phyloP scores from a whole-genome alignment of 306 rosid genomes.

The Hippophae rhamnoides region DNA sequence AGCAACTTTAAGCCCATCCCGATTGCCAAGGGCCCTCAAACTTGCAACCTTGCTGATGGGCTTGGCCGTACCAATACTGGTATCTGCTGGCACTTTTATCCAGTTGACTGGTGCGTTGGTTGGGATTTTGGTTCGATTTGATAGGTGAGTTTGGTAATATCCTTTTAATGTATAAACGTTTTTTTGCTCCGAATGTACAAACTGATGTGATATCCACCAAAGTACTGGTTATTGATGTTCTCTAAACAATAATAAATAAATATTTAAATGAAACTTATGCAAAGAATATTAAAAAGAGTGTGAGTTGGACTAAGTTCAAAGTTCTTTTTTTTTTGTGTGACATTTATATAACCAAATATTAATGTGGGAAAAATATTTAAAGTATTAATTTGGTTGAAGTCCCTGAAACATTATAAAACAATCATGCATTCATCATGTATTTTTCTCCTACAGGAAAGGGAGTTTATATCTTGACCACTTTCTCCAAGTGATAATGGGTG shows the following conservation, averaged over 20 bases:
- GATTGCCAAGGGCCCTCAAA: slow-evolving; percentile 85
- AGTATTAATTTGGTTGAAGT: too few relatives aligned
- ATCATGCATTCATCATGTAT: too few relatives aligned
- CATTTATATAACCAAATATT: too few relatives aligned
- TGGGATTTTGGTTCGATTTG: slow-evolving; percentile 72
- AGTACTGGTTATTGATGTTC: background rate
- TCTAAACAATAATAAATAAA: background rate
- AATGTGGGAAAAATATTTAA: too few relatives aligned
- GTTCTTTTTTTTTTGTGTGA: too few relatives aligned
- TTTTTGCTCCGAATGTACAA: background rate
- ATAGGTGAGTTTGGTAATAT: slow-evolving; percentile 44
- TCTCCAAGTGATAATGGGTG: background rate
- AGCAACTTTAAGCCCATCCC: slow-evolving; percentile 72
- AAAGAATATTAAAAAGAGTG: background rate
- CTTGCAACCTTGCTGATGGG: slow-evolving; percentile 74
- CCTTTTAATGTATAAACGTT: background rate
- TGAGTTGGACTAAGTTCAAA: background rate
- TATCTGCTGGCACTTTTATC: slow-evolving; percentile 71
- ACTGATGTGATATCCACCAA: background rate
- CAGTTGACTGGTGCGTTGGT: slow-evolving; percentile 50
- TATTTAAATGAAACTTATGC: background rate
- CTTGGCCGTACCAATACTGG: slow-evolving; percentile 52
- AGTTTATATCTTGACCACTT: too few relatives aligned
- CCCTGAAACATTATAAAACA: too few relatives aligned
- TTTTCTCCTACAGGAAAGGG: too few relatives aligned